Percentiles rank a stretch among this genome's conserved stretches.
These are phyloP conservation scores for Heterobasidion occidentale DNA, from an alignment of 1,284 basidiomycete species.

Conservation along the genomic window DNA sequence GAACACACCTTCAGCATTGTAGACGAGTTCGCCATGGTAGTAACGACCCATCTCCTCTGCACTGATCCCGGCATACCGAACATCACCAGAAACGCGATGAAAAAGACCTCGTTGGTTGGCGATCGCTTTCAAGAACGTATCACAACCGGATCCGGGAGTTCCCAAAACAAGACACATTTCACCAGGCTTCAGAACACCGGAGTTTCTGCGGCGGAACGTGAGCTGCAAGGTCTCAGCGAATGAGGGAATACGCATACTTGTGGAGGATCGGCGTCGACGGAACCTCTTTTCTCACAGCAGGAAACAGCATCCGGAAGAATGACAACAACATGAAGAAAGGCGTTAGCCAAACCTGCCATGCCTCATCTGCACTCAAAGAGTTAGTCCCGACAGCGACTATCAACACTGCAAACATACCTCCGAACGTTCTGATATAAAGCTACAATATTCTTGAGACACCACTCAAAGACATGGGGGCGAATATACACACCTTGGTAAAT, in stretches of 20 bases:
- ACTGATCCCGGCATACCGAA: slow-evolving; percentile 71
- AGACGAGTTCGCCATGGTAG: slow-evolving; percentile 81
- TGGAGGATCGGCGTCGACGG: neutral
- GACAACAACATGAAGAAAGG: neutral
- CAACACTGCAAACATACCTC: neutral
- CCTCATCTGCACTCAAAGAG: neutral
- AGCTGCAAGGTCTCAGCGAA: neutral
- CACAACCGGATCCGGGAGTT: slow-evolving; percentile 74
- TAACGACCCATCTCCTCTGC: slow-evolving; percentile 58
- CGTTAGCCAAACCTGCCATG: neutral
- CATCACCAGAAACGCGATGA: slow-evolving; percentile 53
- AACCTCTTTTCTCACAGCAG: neutral
- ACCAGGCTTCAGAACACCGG: slow-evolving; percentile 25
- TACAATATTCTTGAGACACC: neutral
- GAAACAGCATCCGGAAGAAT: neutral
- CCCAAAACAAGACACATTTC: slow-evolving; percentile 60
- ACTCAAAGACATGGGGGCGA: neutral
- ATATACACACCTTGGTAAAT: slow-evolving; percentile 42
- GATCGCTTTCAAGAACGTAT: slow-evolving; percentile 72
- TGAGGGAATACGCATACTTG: neutral
- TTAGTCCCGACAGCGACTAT: neutral
- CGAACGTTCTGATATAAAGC: slow-evolving; percentile 1
- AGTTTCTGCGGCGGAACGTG: neutral
- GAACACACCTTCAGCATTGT: slow-evolving; percentile 64
- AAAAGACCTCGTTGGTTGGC: slow-evolving; percentile 66